Percentiles rank a stretch among this genome's conserved stretches.
These are phyloP conservation scores for Elaeagnus macrophylla DNA, from an alignment of 306 rosid species.

Conservation along the genomic window DNA sequence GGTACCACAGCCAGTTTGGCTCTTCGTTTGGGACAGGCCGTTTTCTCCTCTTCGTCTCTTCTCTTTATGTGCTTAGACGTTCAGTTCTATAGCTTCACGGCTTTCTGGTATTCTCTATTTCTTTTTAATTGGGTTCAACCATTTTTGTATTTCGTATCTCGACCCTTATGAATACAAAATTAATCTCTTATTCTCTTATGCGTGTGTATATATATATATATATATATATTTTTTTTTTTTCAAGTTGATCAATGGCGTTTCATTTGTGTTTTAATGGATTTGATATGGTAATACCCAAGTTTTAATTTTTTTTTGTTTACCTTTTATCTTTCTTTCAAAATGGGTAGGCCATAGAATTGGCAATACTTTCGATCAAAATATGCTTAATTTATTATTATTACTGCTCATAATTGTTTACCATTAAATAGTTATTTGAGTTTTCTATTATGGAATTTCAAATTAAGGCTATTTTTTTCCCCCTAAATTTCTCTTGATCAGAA, in stretches of 20 bases:
- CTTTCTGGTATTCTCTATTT: conserved; percentile 57
- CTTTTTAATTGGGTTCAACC: conserved; percentile 6
- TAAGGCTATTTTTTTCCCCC: not conserved
- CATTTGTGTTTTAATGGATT: not conserved
- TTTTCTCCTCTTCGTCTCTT: conserved; percentile 79
- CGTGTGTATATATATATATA: too few relatives aligned
- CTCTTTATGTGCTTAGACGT: conserved; percentile 73
- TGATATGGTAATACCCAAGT: not conserved
- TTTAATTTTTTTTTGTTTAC: not conserved
- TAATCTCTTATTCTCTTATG: too few relatives aligned
- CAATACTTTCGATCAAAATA: not conserved
- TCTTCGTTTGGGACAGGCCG: conserved; percentile 81
- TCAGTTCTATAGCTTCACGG: conserved; percentile 67
- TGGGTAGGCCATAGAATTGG: not conserved
- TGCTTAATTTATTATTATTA: not conserved
- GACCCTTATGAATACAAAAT: not conserved
- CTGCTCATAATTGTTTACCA: not conserved
- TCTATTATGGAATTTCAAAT: not conserved
- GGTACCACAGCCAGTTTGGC: conserved; percentile 94
- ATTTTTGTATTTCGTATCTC: conserved; percentile 6
- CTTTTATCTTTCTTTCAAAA: not conserved
- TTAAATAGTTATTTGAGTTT: not conserved
- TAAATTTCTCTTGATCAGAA: not conserved
- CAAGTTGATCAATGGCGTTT: not conserved
- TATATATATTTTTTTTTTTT: too few relatives aligned